These are phyloP conservation scores for Tetrapisispora nanseiensis DNA, from an alignment of 805 yeast species.

Conservation along the genomic window DNA sequence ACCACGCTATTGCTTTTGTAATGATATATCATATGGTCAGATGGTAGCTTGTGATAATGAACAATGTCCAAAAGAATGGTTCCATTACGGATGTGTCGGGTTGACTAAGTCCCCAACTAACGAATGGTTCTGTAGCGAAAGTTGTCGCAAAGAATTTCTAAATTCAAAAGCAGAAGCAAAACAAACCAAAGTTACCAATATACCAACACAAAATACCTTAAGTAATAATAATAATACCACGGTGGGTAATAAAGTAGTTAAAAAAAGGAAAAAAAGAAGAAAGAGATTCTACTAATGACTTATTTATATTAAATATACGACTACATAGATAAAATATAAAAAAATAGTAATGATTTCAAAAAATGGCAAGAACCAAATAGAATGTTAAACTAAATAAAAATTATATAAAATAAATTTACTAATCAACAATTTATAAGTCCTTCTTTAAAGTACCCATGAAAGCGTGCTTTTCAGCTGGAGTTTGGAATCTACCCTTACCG, in stretches of 20 bases:
- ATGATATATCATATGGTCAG: constrained; percentile 45
- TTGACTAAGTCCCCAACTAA: constrained; percentile 50
- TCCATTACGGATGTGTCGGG: constrained; percentile 71
- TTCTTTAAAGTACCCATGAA: constrained; percentile 99
- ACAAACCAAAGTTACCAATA: no score
- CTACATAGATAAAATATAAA: not conserved
- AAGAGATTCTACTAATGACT: not conserved
- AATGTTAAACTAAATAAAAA: not conserved
- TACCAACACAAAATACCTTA: not conserved
- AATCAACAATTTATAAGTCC: constrained; percentile 51
- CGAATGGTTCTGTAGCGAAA: constrained; percentile 66
- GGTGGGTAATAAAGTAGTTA: no score
- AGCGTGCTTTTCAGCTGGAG: constrained; percentile 99
- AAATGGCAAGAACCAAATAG: not conserved
- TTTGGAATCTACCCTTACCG: constrained; percentile 99
- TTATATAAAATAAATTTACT: not conserved
- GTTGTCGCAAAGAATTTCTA: constrained; percentile 8
- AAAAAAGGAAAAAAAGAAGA: constrained; percentile 1
- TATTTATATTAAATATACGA: not conserved
- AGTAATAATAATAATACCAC: not conserved
- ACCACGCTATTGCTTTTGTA: constrained; percentile 38
- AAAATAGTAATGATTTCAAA: not conserved
- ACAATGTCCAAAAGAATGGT: constrained; percentile 68
- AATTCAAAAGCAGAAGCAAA: no score
- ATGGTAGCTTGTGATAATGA: constrained; percentile 89